Evolutionary conservation across 805 yeast genomes (phyloP).

Genomic region (Trichomonascus vanleenenianus): DNA sequence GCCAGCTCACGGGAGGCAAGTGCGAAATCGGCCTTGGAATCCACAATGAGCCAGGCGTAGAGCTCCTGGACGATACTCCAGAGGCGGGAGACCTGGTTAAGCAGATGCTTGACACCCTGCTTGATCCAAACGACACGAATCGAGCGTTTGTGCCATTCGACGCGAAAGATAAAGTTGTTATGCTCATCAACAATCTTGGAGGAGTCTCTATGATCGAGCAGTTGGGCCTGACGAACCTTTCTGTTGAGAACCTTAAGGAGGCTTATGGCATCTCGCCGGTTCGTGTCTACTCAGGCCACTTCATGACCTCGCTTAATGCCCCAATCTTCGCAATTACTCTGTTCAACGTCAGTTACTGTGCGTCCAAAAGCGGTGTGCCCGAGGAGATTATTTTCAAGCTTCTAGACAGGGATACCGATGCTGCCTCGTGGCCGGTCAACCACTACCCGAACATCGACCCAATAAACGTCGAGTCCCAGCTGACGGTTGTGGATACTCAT

Average conservation of each 20-base stretch:
- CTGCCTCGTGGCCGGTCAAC: constrained; percentile 68
- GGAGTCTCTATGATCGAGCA: constrained; percentile 77
- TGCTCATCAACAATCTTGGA: constrained; percentile 78
- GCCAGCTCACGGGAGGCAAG: constrained; percentile 45
- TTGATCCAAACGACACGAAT: constrained; percentile 61
- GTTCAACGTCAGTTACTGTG: constrained; percentile 53
- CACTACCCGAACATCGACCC: constrained; percentile 25
- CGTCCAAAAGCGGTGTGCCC: constrained; percentile 26
- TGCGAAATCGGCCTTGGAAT: constrained; percentile 91
- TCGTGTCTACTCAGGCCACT: constrained; percentile 64
- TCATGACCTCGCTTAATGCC: constrained; percentile 82
- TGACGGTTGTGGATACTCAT: constrained; percentile 1
- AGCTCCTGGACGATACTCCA: constrained; percentile 58
- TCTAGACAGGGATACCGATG: constrained; percentile 63
- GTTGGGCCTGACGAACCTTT: constrained; percentile 57
- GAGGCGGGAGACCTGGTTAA: constrained; percentile 49
- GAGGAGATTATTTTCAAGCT: constrained; percentile 40
- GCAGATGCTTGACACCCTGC: constrained; percentile 47
- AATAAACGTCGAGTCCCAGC: constrained; percentile 13
- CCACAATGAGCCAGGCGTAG: constrained; percentile 86
- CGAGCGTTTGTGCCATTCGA: constrained; percentile 70
- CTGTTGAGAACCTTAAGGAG: constrained; percentile 39
- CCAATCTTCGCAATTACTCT: constrained; percentile 84
- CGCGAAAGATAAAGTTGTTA: constrained; percentile 53
- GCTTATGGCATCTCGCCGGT: constrained; percentile 50